Evolutionary conservation across 306 rosid species (phyloP), one percentile per base, ranked within the genome.

Genomic region (Cyamopsis tetragonoloba): DNA sequence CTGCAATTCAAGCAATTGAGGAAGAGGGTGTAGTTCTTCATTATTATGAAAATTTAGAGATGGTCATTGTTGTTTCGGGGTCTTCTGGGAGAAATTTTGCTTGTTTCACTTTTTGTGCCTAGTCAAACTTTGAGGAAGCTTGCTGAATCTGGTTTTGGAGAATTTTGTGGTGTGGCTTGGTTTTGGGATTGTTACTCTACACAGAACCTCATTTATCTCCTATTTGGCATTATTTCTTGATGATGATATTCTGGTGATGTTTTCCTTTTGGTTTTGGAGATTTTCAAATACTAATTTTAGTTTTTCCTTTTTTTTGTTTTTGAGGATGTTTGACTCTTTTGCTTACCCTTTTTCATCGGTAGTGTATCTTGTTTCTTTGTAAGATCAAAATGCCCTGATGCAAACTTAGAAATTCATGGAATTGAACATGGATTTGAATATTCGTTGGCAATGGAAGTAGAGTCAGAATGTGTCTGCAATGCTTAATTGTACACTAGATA

Each of bases 71-170:
- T 31, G n/a, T 26, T 19, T 67, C 14, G 37, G 51, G 28, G 63
- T 53, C 72, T 15, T 54, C 5, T 27, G 42, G 6, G 43, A 18
- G 56, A 62, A 18, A 13, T 62, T 53, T 58, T 63, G 47, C 15
- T 6, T 30, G 23, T 4, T 51, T 41, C 39, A 37, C 8, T 5
- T 73, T 38, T 30, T 28, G 35, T 62, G 63, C 57, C 1, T 62
- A 50, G 43, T 48, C 57, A 59, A 46, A 46, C 70, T 72, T 62
- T 22, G 47, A 37, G 49, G 34, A 59, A 19, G 46, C 26, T 59
- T 59, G 19, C 49, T 37, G 37, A 60, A 60, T 37, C 39, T 55
- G 7, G 13, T 55, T 12, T 22, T 39, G 49, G 20, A 12, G 1
- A 6, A 37, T 32, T 59, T 35, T 37, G 2, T 46, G 6, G 20